Conservation (phyloP, 495 filamentous ascomycete species). For the Staphylotrichum tortipilum region DNA sequence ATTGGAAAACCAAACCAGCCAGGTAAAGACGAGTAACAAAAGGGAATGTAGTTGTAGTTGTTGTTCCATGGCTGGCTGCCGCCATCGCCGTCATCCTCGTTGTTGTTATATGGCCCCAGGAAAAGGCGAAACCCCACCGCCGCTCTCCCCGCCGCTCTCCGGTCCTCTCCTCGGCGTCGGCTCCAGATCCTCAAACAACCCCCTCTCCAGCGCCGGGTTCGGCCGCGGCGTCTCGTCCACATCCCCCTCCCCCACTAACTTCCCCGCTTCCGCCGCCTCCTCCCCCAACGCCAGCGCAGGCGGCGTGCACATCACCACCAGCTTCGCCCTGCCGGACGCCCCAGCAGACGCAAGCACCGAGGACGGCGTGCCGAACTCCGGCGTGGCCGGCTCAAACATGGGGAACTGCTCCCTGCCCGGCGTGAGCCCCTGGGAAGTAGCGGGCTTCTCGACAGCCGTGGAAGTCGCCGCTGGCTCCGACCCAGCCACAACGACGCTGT, state of each 20-base stretch:
- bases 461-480: no score
- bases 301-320: slow-evolving; percentile 10
- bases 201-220: slow-evolving; percentile 2
- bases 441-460: no score
- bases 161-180: slow-evolving; percentile 24
- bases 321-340: background rate
- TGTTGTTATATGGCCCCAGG: slow-evolving; percentile 6
- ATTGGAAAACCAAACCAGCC: background rate
- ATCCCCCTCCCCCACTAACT: no score
- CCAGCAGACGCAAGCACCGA: no score
- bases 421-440: slow-evolving; percentile 35
- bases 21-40: background rate
- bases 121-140: slow-evolving; percentile 15
- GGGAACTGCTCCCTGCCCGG: slow-evolving; percentile 27
- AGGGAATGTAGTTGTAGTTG: background rate
- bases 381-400: background rate
- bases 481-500: slow-evolving; percentile 58
- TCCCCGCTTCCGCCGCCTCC: no score
- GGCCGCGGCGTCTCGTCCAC: slow-evolving; percentile 28
- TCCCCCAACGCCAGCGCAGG: slow-evolving; percentile 9
- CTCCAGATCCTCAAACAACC: slow-evolving; percentile 16
- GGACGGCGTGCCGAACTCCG: background rate
- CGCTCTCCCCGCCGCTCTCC: slow-evolving; percentile 8
- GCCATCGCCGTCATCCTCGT: background rate
- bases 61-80: background rate